Evolutionary conservation across 352 stramenopile genomes (phyloP).

Genomic region (Phytophthora cactorum): DNA sequence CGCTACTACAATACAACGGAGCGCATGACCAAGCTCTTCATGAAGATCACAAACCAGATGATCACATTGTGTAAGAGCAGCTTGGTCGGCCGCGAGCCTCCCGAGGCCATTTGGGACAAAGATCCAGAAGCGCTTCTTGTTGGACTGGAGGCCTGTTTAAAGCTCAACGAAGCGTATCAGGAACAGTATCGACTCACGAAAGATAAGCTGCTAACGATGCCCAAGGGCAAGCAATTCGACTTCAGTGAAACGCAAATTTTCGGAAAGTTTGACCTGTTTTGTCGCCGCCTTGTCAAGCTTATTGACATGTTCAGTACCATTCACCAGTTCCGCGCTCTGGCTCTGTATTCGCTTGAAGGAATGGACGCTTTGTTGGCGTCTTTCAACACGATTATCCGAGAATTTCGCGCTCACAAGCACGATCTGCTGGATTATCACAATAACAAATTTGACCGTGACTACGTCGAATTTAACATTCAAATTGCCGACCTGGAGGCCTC

Average conservation of each 20-base stretch:
- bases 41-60: conserved; percentile 93
- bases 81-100: conserved; percentile 60
- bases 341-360: conserved; percentile 91
- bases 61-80: conserved; percentile 81
- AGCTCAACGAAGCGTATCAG: conserved; percentile 92
- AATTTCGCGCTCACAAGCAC: conserved; percentile 84
- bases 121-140: conserved; percentile 69
- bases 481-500: conserved; percentile 88
- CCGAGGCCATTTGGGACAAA: conserved; percentile 80
- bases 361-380: conserved; percentile 83
- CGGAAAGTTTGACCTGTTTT: conserved; percentile 92
- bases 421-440: conserved; percentile 90
- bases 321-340: conserved; percentile 91
- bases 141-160: conserved; percentile 80
- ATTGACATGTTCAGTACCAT: conserved; percentile 94
- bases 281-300: conserved; percentile 87
- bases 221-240: conserved; percentile 92
- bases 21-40: conserved; percentile 91
- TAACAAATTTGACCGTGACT: conserved; percentile 94
- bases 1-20: conserved; percentile 92
- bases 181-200: conserved; percentile 91
- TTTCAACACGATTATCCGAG: conserved; percentile 84
- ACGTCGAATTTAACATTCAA: conserved; percentile 95
- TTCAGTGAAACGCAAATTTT: conserved; percentile 93
- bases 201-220: conserved; percentile 89